A percentile compares a stretch with the other conserved stretches of the same genome.
These are phyloP conservation scores for Claviceps capensis DNA, from an alignment of 2,329 filamentous ascomycete genomes.

Conservation along the genomic window DNA sequence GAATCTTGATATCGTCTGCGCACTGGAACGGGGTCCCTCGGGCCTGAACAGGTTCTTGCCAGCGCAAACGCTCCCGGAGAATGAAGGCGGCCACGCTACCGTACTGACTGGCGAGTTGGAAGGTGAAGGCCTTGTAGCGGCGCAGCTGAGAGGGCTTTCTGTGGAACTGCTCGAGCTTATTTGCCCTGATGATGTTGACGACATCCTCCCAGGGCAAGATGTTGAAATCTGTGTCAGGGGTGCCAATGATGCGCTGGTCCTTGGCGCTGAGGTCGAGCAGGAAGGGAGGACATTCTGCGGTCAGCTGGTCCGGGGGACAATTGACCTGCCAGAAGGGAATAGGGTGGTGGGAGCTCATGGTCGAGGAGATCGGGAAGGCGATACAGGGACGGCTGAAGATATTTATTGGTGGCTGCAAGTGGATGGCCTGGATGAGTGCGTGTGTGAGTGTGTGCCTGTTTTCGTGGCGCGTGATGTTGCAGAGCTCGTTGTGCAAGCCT, in stretches of 20 bases:
- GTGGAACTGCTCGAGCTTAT: slow-evolving; percentile 64
- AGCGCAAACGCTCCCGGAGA: slow-evolving; percentile 53
- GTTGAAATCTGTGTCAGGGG: slow-evolving; percentile 52
- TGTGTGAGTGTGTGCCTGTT: too few species aligned
- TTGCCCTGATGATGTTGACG: slow-evolving; percentile 43
- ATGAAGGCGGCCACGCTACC: slow-evolving; percentile 72
- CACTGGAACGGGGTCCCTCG: slow-evolving; percentile 27
- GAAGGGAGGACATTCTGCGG: slow-evolving; percentile 56
- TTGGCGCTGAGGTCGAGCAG: slow-evolving; percentile 51
- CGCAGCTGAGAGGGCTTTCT: slow-evolving; percentile 64
- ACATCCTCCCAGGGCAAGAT: slow-evolving; percentile 58
- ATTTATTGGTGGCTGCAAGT: not conserved
- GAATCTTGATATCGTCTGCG: slow-evolving; percentile 51
- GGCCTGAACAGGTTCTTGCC: slow-evolving; percentile 36
- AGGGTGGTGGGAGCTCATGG: slow-evolving; percentile 23
- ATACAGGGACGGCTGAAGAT: not conserved
- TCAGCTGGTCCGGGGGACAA: slow-evolving; percentile 47
- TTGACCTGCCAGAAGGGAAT: slow-evolving; percentile 75
- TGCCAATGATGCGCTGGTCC: slow-evolving; percentile 56
- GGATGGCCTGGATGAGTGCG: not conserved
- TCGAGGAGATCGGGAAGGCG: not conserved
- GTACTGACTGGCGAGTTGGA: slow-evolving; percentile 48
- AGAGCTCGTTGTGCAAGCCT: too few species aligned
- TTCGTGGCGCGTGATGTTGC: too few species aligned
- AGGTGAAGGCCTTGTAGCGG: slow-evolving; percentile 60